phyloP scores from a whole-genome alignment of 2,329 filamentous ascomycete species.

The Botryotinia globosa region DNA sequence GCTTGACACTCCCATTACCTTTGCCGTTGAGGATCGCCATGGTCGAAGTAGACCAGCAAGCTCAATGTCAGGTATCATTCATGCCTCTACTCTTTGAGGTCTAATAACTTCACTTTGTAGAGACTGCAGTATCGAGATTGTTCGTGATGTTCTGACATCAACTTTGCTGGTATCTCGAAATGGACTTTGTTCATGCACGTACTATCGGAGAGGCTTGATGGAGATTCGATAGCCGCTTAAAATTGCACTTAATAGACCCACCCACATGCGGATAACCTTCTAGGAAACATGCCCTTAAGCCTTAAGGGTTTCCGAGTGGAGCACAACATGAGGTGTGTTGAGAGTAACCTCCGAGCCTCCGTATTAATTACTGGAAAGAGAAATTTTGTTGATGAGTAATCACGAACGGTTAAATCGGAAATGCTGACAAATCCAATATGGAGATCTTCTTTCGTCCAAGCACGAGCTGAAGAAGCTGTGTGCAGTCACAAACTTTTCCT shows the following conservation, averaged over 20 bases:
- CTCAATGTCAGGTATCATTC: not conserved
- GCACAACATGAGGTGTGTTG: not conserved
- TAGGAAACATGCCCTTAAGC: not conserved
- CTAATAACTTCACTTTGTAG: not conserved
- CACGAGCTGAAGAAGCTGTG: not conserved
- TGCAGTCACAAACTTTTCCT: no score
- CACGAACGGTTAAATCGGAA: not conserved
- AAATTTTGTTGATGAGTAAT: not conserved
- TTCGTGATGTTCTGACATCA: not conserved
- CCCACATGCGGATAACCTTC: not conserved
- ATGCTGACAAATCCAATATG: not conserved
- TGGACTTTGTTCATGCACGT: not conserved
- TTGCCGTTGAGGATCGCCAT: not conserved
- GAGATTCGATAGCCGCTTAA: not conserved
- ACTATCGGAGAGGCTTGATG: slow-evolving; percentile 1
- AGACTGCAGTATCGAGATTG: not conserved
- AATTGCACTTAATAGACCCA: not conserved
- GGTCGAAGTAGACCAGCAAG: not conserved
- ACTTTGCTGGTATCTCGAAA: not conserved
- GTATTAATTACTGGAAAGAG: not conserved
- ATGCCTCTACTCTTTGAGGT: not conserved
- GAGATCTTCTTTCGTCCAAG: not conserved
- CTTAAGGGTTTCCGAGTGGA: not conserved
- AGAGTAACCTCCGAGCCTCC: not conserved
- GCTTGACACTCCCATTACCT: not conserved